phyloP scores from a whole-genome alignment of 2,329 filamentous ascomycete species.

The Calonectria pteridis region DNA sequence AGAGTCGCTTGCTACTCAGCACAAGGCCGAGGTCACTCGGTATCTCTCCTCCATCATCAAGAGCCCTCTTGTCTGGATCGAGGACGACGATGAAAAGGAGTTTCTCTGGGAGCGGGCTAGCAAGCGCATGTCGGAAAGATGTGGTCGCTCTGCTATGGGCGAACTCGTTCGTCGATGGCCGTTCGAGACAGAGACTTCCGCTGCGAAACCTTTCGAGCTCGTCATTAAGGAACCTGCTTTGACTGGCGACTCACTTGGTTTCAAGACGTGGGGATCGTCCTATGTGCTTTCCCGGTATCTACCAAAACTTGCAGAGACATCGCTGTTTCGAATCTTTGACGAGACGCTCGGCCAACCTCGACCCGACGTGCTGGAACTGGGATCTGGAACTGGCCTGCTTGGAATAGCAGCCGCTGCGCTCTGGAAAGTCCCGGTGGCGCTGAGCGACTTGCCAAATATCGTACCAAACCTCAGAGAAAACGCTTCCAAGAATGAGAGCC shows the following conservation, averaged over 20 bases:
- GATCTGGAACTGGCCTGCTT: constrained; percentile 91
- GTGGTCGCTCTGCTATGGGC: constrained; percentile 76
- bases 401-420: constrained; percentile 85
- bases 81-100: constrained; percentile 75
- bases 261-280: constrained; percentile 96
- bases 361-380: constrained; percentile 77
- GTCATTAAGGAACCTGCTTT: constrained; percentile 87
- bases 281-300: constrained; percentile 86
- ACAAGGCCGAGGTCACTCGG: constrained; percentile 66
- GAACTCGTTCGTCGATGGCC: constrained; percentile 69
- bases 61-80: constrained; percentile 76
- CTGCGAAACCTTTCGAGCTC: constrained; percentile 68
- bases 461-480: constrained; percentile 85
- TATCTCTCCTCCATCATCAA: constrained; percentile 79
- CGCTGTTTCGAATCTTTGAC: constrained; percentile 60
- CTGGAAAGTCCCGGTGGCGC: constrained; percentile 73
- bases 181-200: constrained; percentile 50
- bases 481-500: constrained; percentile 70
- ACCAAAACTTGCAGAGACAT: constrained; percentile 57
- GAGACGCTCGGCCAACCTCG: constrained; percentile 47
- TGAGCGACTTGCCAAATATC: constrained; percentile 90
- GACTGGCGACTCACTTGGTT: constrained; percentile 87
- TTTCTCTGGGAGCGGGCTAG: constrained; percentile 83
- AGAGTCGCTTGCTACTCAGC: constrained; percentile 55
- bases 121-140: constrained; percentile 84